Evolutionary conservation across 208 protist species (phyloP).

Genomic region (Acanthamoeba royreba): DNA sequence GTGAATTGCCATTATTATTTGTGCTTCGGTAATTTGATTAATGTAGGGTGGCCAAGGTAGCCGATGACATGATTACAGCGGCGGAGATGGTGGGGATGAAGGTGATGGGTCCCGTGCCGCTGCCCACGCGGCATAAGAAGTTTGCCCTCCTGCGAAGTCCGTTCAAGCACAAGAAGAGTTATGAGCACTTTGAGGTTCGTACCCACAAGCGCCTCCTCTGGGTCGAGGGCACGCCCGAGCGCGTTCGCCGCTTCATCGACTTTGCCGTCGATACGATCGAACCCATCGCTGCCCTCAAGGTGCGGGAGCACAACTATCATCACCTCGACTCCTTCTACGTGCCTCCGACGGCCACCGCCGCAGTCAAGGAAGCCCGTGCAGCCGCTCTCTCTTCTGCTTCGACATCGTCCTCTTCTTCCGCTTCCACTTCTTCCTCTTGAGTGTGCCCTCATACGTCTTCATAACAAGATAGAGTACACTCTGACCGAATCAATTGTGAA

Average conservation of each 20-base stretch:
- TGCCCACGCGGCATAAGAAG: neutral
- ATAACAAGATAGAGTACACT: too few relatives aligned
- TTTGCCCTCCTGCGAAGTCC: neutral
- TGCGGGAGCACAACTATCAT: slow-evolving; percentile 5
- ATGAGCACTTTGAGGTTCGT: neutral
- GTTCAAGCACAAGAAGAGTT: slow-evolving; percentile 36
- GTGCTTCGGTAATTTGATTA: neutral
- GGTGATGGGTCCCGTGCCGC: neutral
- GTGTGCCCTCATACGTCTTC: too few relatives aligned
- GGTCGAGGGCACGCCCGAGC: neutral
- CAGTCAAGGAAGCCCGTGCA: neutral
- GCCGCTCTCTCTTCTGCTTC: too few relatives aligned
- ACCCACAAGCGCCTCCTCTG: slow-evolving; percentile 26
- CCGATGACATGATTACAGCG: neutral
- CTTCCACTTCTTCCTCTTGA: too few relatives aligned
- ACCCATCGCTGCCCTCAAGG: neutral
- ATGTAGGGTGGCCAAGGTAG: neutral
- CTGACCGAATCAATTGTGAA: too few relatives aligned
- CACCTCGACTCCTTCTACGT: neutral
- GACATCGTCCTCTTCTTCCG: too few relatives aligned
- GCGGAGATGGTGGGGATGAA: slow-evolving; percentile 13
- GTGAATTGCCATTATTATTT: neutral
- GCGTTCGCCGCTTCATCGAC: neutral
- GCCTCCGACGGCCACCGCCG: neutral
- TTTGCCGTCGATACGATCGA: slow-evolving; percentile 18